These are phyloP conservation scores for Umbelopsis sp. DNA, from an alignment of 192 early-diverging fungal species.

Conservation along the genomic window DNA sequence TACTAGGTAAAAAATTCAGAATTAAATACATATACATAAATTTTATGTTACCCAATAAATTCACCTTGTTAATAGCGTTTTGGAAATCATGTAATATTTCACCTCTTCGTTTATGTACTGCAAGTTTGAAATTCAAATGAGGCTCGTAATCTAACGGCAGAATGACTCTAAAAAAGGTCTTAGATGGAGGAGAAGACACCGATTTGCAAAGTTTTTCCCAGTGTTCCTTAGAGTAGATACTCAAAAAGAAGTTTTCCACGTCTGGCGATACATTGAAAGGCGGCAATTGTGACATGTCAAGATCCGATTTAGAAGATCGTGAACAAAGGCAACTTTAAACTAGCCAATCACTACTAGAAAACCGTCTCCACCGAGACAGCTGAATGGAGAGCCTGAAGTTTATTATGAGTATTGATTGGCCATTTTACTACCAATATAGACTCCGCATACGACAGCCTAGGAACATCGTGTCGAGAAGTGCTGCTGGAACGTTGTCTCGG, in stretches of 20 bases:
- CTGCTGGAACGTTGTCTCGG: neutral
- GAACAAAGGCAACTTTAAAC: neutral
- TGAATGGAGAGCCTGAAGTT: neutral
- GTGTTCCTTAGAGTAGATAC: neutral
- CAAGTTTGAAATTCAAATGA: neutral
- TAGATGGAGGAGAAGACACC: neutral
- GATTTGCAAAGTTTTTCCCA: neutral
- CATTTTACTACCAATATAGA: neutral
- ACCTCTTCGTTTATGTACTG: neutral
- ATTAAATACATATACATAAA: neutral
- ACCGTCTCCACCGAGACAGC: neutral
- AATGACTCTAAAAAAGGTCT: constrained; percentile 17
- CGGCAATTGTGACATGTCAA: neutral
- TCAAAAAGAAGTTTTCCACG: neutral
- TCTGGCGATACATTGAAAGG: neutral
- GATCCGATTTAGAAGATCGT: neutral
- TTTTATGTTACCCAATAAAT: neutral
- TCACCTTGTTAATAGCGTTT: neutral
- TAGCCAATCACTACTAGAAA: neutral
- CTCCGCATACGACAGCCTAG: neutral
- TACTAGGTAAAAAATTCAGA: neutral
- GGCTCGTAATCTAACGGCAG: neutral
- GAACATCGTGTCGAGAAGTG: neutral
- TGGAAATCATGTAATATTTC: neutral
- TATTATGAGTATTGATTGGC: neutral